These are phyloP conservation scores for Coprinopsis cinerea DNA, from an alignment of 768 basidiomycete genomes.

Conservation along the genomic window DNA sequence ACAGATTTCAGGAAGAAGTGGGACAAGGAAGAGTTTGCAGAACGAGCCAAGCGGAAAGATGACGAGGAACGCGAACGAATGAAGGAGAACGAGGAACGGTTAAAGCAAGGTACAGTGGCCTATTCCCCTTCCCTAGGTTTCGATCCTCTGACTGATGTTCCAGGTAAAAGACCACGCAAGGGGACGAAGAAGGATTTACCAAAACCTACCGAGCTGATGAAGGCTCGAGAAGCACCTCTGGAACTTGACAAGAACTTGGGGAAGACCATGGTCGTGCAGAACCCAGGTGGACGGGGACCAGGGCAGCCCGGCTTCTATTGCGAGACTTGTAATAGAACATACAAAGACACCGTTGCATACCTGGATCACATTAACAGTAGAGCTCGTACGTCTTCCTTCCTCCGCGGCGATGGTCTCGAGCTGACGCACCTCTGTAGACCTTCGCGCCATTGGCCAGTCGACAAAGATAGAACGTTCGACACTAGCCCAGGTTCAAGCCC, in stretches of 20 bases:
- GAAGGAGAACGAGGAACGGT: slow-evolving; percentile 77
- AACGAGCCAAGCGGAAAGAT: slow-evolving; percentile 78
- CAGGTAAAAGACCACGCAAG: slow-evolving; percentile 80
- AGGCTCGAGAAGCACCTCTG: slow-evolving; percentile 76
- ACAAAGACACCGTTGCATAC: slow-evolving; percentile 92
- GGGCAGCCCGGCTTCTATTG: slow-evolving; percentile 95
- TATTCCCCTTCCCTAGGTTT: slow-evolving; percentile 1
- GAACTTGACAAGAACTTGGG: slow-evolving; percentile 93
- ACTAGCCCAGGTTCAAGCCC: slow-evolving; percentile 84
- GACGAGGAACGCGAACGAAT: slow-evolving; percentile 75
- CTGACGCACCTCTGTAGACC: slow-evolving; percentile 46
- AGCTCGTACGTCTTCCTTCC: slow-evolving; percentile 58
- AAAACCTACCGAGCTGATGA: slow-evolving; percentile 90
- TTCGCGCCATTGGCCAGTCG: slow-evolving; percentile 91
- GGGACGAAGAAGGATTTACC: slow-evolving; percentile 73
- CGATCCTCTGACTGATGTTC: slow-evolving; percentile 7
- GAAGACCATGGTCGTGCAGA: slow-evolving; percentile 93
- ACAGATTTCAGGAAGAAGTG: slow-evolving; percentile 86
- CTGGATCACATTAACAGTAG: slow-evolving; percentile 94
- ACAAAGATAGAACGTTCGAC: slow-evolving; percentile 89
- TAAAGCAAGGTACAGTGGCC: slow-evolving; percentile 65
- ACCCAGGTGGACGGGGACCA: slow-evolving; percentile 73
- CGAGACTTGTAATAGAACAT: slow-evolving; percentile 83
- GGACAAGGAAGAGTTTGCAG: slow-evolving; percentile 90
- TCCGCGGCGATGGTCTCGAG: not conserved